Conservation (phyloP, 345 rosid species). For the Sisymbrium altissimum region DNA sequence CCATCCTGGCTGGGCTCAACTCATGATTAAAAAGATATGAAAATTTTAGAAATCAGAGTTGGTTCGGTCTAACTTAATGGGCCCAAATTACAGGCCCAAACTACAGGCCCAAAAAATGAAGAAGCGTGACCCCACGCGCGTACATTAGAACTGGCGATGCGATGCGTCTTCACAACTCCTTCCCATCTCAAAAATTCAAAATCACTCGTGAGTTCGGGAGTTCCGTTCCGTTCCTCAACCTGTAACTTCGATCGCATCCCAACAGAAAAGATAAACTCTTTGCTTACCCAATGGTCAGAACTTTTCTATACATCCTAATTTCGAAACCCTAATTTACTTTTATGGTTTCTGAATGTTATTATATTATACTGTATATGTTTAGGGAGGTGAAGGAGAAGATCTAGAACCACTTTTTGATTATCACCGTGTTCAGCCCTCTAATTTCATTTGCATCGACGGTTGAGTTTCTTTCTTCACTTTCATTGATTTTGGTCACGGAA, state of each 20-base stretch:
- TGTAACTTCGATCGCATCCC: neutral
- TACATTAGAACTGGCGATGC: neutral
- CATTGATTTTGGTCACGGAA: neutral
- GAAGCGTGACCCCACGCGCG: slow-evolving; percentile 8
- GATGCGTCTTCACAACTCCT: neutral
- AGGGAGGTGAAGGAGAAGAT: slow-evolving; percentile 59
- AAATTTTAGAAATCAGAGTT: no score
- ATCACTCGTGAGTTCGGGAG: neutral
- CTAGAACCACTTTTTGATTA: slow-evolving; percentile 78
- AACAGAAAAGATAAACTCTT: no score
- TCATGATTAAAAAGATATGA: no score
- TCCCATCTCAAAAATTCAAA: slow-evolving; percentile 15
- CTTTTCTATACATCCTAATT: neutral
- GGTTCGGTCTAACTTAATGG: no score
- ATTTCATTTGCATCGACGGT: slow-evolving; percentile 52
- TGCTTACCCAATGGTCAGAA: slow-evolving; percentile 28
- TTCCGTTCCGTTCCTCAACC: neutral
- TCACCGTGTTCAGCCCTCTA: slow-evolving; percentile 60
- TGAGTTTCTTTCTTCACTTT: neutral
- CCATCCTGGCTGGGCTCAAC: no score
- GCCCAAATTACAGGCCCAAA: neutral
- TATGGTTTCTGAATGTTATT: neutral
- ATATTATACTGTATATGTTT: no score
- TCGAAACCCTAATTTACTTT: slow-evolving; percentile 17
- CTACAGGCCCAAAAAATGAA: neutral